These are phyloP conservation scores for Xylaria polymorpha DNA, from an alignment of 2,329 filamentous ascomycete species.

Conservation along the genomic window DNA sequence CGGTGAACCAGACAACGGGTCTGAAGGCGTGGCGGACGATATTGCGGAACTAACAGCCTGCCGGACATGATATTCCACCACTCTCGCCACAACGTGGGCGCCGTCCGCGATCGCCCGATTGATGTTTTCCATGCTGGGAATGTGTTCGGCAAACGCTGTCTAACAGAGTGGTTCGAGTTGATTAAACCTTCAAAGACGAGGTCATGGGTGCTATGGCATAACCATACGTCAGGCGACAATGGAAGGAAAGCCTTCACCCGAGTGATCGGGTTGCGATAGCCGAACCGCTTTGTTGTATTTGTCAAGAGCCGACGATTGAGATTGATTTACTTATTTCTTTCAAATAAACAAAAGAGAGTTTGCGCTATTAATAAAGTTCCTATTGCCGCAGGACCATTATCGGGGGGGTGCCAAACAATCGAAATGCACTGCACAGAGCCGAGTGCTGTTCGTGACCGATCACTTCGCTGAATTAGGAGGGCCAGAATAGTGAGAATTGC, in stretches of 20 bases:
- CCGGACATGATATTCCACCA: constrained; percentile 48
- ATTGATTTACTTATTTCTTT: constrained; percentile 7
- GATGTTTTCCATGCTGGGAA: constrained; percentile 52
- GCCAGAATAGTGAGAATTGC: constrained; percentile 5
- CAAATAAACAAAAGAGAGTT: constrained; percentile 19
- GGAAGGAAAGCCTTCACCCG: constrained; percentile 2
- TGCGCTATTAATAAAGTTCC: constrained; percentile 6
- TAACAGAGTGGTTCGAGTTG: constrained; percentile 12
- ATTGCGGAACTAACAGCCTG: constrained; percentile 35
- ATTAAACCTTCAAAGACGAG: constrained; percentile 16
- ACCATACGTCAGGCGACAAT: constrained; percentile 23
- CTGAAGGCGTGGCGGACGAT: constrained; percentile 18
- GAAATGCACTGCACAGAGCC: constrained; percentile 14
- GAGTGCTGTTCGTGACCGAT: constrained; percentile 6
- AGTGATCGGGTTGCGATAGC: background rate
- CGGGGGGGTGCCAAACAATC: constrained; percentile 11
- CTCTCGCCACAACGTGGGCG: constrained; percentile 53
- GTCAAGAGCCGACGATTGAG: constrained; percentile 1
- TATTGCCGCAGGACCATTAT: background rate
- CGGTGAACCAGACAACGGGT: constrained; percentile 24
- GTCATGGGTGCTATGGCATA: constrained; percentile 10
- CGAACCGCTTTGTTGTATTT: constrained; percentile 23
- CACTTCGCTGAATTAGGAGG: constrained; percentile 8
- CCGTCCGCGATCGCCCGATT: constrained; percentile 54
- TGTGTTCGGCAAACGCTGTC: background rate